Conservation (phyloP, 2,329 filamentous ascomycete species). For the Aspergillus amoenus region DNA sequence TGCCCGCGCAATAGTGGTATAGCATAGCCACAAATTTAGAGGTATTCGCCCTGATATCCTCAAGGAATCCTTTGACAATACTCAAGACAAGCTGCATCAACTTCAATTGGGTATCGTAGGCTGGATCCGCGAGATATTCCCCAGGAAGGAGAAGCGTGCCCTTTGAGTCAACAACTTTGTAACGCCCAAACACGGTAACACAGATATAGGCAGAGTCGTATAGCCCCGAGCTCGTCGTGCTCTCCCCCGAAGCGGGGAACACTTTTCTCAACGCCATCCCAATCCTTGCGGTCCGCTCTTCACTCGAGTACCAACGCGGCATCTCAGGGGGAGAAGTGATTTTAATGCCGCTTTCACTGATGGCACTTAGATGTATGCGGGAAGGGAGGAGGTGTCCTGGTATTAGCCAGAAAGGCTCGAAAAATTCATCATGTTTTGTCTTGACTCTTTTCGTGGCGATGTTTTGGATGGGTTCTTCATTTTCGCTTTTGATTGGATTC, state of each 20-base stretch:
- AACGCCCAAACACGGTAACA: background rate
- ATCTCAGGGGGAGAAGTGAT: background rate
- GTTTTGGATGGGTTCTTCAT: too few relatives aligned
- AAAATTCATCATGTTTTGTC: background rate
- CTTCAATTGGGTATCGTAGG: background rate
- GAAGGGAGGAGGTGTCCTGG: background rate
- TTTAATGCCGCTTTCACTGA: background rate
- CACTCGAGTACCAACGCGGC: background rate
- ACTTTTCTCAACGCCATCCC: background rate
- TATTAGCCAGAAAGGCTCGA: background rate
- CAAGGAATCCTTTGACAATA: background rate
- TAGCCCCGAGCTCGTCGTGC: background rate
- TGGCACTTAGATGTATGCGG: background rate
- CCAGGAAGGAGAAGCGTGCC: background rate
- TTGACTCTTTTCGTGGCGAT: too few relatives aligned
- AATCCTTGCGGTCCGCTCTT: background rate
- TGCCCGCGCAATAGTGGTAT: background rate
- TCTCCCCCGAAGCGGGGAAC: background rate
- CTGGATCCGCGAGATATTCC: background rate
- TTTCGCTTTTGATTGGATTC: too few relatives aligned
- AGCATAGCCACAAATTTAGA: too few relatives aligned
- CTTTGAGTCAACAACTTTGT: background rate
- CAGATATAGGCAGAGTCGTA: background rate
- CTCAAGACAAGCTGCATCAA: background rate
- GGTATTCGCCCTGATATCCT: background rate